Evolutionary conservation across 768 basidiomycete species (phyloP), one percentile per base, ranked within the genome.

Genomic region (Scleroderma bovista): DNA sequence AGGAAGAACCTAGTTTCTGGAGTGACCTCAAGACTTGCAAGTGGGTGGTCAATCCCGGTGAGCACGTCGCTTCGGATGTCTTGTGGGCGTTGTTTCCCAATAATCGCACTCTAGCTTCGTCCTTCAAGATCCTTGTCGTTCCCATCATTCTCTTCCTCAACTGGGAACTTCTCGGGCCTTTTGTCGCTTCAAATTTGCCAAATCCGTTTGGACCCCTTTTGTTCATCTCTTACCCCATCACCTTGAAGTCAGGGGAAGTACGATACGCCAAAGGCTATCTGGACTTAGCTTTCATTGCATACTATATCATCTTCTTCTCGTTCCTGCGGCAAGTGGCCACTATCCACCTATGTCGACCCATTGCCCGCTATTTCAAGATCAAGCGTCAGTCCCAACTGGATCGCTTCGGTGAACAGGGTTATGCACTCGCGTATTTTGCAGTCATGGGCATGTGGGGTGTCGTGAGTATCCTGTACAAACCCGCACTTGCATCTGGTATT

Each of bases 361-460:
- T 93, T 33, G 93, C 86, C 0, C 76, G 72, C 31, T 73, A 75
- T 51, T 82, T 86, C 48, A 87, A 93, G 2, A 77, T 99, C 44
- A 78, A 72, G 60, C 81, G 75, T 53, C 66, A 69, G 51, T 62
- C 63, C 20, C 96, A 94, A 66, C 65, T 93, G 13, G 80, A 84
- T 48, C 74, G 95, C 32, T 97, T 97, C 60, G 88, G 83, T 17
- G 95, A 99, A 70, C 95, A 95, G 62, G 83, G 80, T 0, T 96
- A 99, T 65, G 89, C 93, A 0, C 45, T 89, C 40, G 55, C 89
- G 13, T 99, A 98, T 67, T 94, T 91, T 57, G 57, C 72, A 1
- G 48, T 81, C 53, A 84, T 83, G 54, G 85, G 88, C 8, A 59
- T 71, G 3, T 84, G 86, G 76, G 95, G 96, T 23, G 72, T 83